A percentile compares a stretch with the other conserved stretches of the same genome.
phyloP scores from a whole-genome alignment of 768 basidiomycete species.

The Nidularia pulvinata region DNA sequence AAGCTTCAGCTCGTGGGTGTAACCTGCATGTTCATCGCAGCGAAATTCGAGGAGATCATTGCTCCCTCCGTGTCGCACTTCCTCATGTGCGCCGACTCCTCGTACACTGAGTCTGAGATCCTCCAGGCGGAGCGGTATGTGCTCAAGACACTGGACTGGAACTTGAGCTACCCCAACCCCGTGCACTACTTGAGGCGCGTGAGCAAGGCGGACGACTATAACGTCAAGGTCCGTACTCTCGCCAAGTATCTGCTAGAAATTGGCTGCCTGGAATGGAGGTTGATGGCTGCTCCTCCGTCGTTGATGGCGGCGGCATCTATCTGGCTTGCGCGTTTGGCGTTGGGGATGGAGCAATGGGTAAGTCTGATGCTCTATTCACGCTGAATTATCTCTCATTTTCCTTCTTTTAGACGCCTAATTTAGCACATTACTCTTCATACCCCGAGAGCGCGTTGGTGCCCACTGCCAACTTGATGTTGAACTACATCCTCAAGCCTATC shows the following conservation, averaged over 20 bases:
- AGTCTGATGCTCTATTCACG: slow-evolving; percentile 19
- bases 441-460: slow-evolving; percentile 82
- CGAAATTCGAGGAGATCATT: slow-evolving; percentile 96
- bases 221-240: slow-evolving; percentile 87
- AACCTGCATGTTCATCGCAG: slow-evolving; percentile 90
- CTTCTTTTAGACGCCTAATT: slow-evolving; percentile 62
- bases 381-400: slow-evolving; percentile 4
- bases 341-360: slow-evolving; percentile 90
- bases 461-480: slow-evolving; percentile 90
- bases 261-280: slow-evolving; percentile 81
- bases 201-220: slow-evolving; percentile 97
- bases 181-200: slow-evolving; percentile 91
- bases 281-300: slow-evolving; percentile 83
- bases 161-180: slow-evolving; percentile 91
- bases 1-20: slow-evolving; percentile 97
- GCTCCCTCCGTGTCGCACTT: slow-evolving; percentile 92
- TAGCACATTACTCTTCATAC: slow-evolving; percentile 95
- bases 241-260: slow-evolving; percentile 97
- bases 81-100: slow-evolving; percentile 80
- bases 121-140: slow-evolving; percentile 83
- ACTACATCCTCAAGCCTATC: slow-evolving; percentile 82
- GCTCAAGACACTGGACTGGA: slow-evolving; percentile 91
- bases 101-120: slow-evolving; percentile 82
- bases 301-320: slow-evolving; percentile 87
- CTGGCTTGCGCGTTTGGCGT: slow-evolving; percentile 85